Evolutionary conservation across 176 grass and related monocot species (phyloP), one percentile per base, ranked within the genome.

Genomic region (Oryza brachyantha): DNA sequence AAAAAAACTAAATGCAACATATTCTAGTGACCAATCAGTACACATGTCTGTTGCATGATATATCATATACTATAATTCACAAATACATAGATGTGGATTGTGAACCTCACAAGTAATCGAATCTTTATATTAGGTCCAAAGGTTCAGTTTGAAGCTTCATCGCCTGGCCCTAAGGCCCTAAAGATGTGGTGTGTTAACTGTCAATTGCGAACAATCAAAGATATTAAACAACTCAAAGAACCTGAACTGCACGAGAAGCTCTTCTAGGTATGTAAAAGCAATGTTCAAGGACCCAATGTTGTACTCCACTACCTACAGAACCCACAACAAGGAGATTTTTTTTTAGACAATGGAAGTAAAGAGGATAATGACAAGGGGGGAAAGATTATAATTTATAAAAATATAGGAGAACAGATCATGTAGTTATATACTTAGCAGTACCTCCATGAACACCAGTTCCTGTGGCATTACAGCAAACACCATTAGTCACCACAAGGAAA

Each of bases 391-490:
- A n/a, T n/a, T n/a, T n/a, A n/a, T n/a, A n/a, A n/a, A n/a, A 64
- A 22, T 27, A 61, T 13, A 25, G n/a, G 3, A 81, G 22, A 83
- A 42, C 2, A 22, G 28, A 12, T 40, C 41, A 11, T 76, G 37
- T 22, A 62, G 24, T 21, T 39, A 72, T 26, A 62, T 74, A 29
- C 2, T 40, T 24, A 25, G 22, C 25, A 32, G 43, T 92, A 87
- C 95, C 91, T 94, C 91, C 91, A 97, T 84, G 79, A 97, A 97
- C 22, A 92, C 85, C 59, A 92, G 55, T 70, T 97, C 91, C 95
- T 94, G 89, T 35, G 77, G 68, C 50, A 91, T 81, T 64, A 71
- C 52, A 80, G 36, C 52, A 74, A 83, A 84, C 41, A 68, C 28
- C 34, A 59, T 87, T 7, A 75, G 66, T 81, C 36, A 80, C 39